Evolutionary conservation across 148 eudicot species (phyloP).

Genomic region (Silene conica): DNA sequence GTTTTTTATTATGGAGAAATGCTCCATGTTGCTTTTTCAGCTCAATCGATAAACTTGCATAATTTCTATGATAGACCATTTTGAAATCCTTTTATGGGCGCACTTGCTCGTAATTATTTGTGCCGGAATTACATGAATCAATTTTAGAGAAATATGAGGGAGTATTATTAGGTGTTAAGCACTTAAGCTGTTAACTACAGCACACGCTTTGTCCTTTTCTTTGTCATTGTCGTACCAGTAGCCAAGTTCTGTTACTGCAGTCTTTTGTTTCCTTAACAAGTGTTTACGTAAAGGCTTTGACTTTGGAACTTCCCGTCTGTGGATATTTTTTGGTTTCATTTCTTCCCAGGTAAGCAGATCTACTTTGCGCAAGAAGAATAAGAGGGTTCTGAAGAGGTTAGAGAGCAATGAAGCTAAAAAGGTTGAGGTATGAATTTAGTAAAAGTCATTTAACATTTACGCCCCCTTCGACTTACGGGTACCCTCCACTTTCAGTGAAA

Average conservation of each 20-base stretch:
- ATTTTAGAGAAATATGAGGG: no score
- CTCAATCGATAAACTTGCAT: no score
- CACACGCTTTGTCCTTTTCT: background rate
- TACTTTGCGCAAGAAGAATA: slow-evolving; percentile 47
- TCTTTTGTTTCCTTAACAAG: background rate
- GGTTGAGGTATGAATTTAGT: slow-evolving; percentile 33
- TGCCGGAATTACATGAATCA: no score
- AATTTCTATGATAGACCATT: no score
- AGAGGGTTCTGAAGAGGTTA: slow-evolving; percentile 44
- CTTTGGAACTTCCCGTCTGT: background rate
- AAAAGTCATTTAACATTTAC: slow-evolving; percentile 1
- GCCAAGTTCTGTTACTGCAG: background rate
- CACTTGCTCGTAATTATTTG: no score
- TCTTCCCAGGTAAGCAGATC: slow-evolving; percentile 50
- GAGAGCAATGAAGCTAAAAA: slow-evolving; percentile 32
- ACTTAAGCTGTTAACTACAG: background rate
- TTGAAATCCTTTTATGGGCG: no score
- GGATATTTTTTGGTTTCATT: background rate
- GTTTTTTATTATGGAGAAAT: no score
- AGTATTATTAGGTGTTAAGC: no score
- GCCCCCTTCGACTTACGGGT: background rate
- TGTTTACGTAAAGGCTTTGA: background rate
- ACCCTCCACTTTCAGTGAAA: background rate
- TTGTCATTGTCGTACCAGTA: background rate
- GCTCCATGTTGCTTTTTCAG: no score